Percentiles rank a stretch among this genome's conserved stretches.
phyloP scores from a whole-genome alignment of 306 rosid species.

The Astragalus membranaceus region DNA sequence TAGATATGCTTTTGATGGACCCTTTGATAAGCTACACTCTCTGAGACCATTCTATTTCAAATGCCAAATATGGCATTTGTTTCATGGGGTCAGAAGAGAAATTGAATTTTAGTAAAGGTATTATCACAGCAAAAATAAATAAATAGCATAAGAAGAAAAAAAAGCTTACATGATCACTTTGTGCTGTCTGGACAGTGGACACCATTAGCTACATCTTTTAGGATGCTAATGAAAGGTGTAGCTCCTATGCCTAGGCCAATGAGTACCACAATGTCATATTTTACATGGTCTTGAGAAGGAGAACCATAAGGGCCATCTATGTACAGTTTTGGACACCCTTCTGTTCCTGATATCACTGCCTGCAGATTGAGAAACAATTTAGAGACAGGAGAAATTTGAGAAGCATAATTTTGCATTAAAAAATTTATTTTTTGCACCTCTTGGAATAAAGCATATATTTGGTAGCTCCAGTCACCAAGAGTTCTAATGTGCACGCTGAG shows the following conservation, averaged over 20 bases:
- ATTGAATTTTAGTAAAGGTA: slow-evolving; percentile 9
- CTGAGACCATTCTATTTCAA: slow-evolving; percentile 47
- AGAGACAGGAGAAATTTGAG: neutral
- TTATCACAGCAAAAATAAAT: neutral
- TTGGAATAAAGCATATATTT: slow-evolving; percentile 63
- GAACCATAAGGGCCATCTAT: slow-evolving; percentile 91
- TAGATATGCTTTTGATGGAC: slow-evolving; percentile 67
- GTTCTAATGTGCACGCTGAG: slow-evolving; percentile 83
- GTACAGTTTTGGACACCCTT: slow-evolving; percentile 58
- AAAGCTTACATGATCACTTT: slow-evolving; percentile 33
- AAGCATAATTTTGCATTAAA: neutral
- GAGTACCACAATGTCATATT: slow-evolving; percentile 63
- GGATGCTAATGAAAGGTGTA: slow-evolving; percentile 88
- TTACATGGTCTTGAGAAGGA: slow-evolving; percentile 82
- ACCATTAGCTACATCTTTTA: slow-evolving; percentile 55
- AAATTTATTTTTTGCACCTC: slow-evolving; percentile 36
- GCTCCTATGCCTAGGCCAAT: slow-evolving; percentile 92
- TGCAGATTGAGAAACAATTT: slow-evolving; percentile 18
- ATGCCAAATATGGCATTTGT: slow-evolving; percentile 22
- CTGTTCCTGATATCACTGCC: slow-evolving; percentile 37
- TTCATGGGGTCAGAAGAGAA: slow-evolving; percentile 21
- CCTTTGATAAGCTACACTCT: slow-evolving; percentile 40
- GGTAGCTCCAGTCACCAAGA: slow-evolving; percentile 83
- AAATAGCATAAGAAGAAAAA: neutral
- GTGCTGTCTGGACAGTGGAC: slow-evolving; percentile 23